Evolutionary conservation across 1,284 basidiomycete genomes (phyloP).

Genomic region (Tilletia walkeri): DNA sequence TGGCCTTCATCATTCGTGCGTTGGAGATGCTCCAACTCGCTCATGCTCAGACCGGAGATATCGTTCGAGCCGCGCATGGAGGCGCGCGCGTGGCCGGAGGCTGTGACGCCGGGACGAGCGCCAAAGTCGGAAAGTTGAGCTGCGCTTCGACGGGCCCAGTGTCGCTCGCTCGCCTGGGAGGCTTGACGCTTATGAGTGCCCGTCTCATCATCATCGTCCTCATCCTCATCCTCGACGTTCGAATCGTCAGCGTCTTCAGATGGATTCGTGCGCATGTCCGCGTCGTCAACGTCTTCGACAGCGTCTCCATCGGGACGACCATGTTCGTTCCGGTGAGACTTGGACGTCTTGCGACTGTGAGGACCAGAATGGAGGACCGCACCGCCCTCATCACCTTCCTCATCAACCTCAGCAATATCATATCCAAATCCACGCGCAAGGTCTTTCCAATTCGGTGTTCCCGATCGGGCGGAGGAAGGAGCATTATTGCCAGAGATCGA

Average conservation of each 20-base stretch:
- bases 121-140: constrained; percentile 16
- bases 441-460: constrained; percentile 14
- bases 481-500: neutral
- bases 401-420: constrained; percentile 24
- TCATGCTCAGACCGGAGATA: constrained; percentile 1
- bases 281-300: constrained; percentile 22
- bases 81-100: constrained; percentile 5
- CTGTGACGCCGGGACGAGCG: neutral
- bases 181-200: constrained; percentile 12
- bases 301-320: constrained; percentile 18
- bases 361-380: neutral
- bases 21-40: neutral
- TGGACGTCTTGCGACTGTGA: constrained; percentile 23
- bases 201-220: constrained; percentile 17
- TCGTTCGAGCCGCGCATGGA: constrained; percentile 16
- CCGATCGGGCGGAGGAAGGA: neutral
- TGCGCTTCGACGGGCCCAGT: constrained; percentile 13
- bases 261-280: constrained; percentile 43
- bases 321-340: neutral
- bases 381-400: constrained; percentile 11
- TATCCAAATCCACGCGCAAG: constrained; percentile 18
- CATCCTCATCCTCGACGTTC: constrained; percentile 34
- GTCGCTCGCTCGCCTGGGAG: constrained; percentile 4
- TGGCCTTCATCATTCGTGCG: constrained; percentile 17
- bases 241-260: constrained; percentile 46